A percentile compares a stretch with the other conserved stretches of the same genome.
Evolutionary conservation across 805 yeast genomes (phyloP).

Genomic region (Tetrapisispora pingtungensis): DNA sequence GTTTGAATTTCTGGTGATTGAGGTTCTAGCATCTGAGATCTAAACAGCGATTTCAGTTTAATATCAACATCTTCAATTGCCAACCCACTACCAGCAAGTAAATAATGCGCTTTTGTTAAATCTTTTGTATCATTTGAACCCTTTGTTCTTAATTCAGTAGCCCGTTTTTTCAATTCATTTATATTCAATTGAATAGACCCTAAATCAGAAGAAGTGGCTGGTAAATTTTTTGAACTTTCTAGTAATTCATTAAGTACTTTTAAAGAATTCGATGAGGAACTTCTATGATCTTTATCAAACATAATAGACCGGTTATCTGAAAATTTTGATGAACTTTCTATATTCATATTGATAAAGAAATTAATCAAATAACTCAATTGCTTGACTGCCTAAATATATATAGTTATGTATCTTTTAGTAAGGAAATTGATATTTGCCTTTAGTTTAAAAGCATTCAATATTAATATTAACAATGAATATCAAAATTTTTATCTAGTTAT

Average conservation of each 20-base stretch:
- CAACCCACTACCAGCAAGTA: conserved; percentile 82
- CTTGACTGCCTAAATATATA: too few relatives aligned
- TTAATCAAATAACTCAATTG: too few relatives aligned
- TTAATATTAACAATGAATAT: too few relatives aligned
- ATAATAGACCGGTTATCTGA: background rate
- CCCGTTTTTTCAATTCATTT: conserved; percentile 63
- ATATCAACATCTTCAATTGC: conserved; percentile 73
- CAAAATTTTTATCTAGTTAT: too few relatives aligned
- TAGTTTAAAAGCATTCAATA: too few relatives aligned
- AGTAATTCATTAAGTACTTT: conserved; percentile 41
- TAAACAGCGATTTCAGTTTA: conserved; percentile 38
- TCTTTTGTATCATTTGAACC: conserved; percentile 23
- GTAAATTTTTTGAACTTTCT: conserved; percentile 69
- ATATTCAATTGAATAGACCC: conserved; percentile 77
- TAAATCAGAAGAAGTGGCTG: conserved; percentile 51
- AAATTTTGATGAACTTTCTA: background rate
- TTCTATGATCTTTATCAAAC: background rate
- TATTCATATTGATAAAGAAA: background rate
- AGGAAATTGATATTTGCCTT: too few relatives aligned
- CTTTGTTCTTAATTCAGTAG: conserved; percentile 45
- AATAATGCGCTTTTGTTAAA: conserved; percentile 71
- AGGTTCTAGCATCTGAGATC: conserved; percentile 30
- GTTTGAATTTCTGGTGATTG: conserved; percentile 8
- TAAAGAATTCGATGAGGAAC: background rate
- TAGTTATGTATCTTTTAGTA: too few relatives aligned